Base-by-base conservation (phyloP, 257 asterid genomes). In the Solanum stenotomum region DNA sequence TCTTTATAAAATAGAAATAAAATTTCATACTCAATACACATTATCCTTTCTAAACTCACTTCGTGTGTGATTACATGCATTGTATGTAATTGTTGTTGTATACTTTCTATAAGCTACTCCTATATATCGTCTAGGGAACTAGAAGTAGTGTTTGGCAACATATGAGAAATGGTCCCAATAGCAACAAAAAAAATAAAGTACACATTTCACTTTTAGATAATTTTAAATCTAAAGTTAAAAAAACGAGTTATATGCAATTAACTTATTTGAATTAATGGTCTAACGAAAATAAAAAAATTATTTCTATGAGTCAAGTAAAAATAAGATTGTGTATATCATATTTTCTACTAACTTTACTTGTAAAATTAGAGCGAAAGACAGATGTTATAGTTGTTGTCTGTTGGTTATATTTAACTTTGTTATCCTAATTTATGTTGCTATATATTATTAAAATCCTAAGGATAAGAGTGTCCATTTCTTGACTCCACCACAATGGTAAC, bases 401-500 rank as follows among this genome's bases (percentile, higher is more conserved):
- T 9, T 61, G 13, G 5, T 8, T 25, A 18, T 42, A 44, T 31
- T 71, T 71, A 71, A 31, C 10, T 71, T 71, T 71, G 6, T 31
- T 71, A 5, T 31, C 77, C 8, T 70, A 71, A 71, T 31, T 71
- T 71, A 2, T 8, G 10, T 31, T 71, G 18, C 34, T 13, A 38
- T 18, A 40, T 25, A 6, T 52, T n/a, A 77, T 3, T 77, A 40
- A 77, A 78, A 78, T 20, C n/a, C n/a, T n/a, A 40, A 40, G 63
- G 84, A 78, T 78, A 78, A 78, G 79, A 72, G 15, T n/a, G 84
- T n/a, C 84, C 63, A 40, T 40, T 40, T 76, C 34, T n/a, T 77
- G 38, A 29, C 34, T n/a, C 83, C 11, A 76, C 7, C 59, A 23
- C 33, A 76, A 23, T 37, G 18, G 56, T 23, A 76, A 76, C 31